Base-by-base conservation (phyloP, 768 basidiomycete genomes). In the Termitomyces sp. region DNA sequence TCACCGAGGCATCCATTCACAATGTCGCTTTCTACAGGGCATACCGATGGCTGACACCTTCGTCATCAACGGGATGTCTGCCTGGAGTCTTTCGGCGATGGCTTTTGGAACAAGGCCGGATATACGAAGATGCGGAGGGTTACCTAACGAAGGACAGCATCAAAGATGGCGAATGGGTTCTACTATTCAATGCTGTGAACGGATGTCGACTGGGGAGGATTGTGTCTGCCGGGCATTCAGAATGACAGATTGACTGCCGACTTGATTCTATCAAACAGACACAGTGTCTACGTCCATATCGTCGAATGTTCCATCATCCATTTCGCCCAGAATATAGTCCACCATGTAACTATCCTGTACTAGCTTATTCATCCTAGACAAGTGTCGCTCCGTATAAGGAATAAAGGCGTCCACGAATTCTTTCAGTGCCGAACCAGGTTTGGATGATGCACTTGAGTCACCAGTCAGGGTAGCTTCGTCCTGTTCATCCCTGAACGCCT, bases 291-390 rank as follows among this genome's bases (percentile, higher is more conserved):
- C 71, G 15, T 79, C 77, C 77, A 80, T 79, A 43, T 59, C 79
- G 33, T 76, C 78, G 54, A 89, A 81, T 70, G 89, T 78, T 26
- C 87, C 88, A 60, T 81, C 86, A 65, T 92, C 91, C 91, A 94
- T 94, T 75, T 94, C 91, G 15, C 81, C 82, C 31, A 94, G 73
- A 55, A 94, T 76, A 61, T 90, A 95, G 68, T 99, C 97, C 54
- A 99, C 83, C 60, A 97, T 85, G 65, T 94, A 98, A 68, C 93
- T 97, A 66, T 98, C 97, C 73, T 97, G 92, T 33, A 97, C 82
- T 54, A 97, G 72, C 66, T 85, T 82, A 57, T 95, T 92, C 69
- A 94, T 81, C 62, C 95, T 77, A 38, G 85, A 73, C 43, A 95
- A 81, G 73, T 99, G 97, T 51, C 97, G 81, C 68, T 96, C 93